Conservation (phyloP, 805 yeast species). For the Maudiozyma pseudohumilis region DNA sequence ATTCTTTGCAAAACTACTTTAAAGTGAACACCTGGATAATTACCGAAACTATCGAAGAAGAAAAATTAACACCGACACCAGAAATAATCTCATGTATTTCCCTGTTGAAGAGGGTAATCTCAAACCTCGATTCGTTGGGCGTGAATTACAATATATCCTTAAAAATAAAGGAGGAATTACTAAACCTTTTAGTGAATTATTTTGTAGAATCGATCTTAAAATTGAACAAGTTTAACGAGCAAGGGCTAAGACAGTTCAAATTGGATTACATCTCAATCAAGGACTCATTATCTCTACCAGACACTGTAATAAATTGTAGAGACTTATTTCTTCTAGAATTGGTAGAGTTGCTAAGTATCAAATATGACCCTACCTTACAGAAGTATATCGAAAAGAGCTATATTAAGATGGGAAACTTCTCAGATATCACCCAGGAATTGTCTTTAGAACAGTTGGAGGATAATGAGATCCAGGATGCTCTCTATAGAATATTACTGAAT, state of each 20-base stretch:
- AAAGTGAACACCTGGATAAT: slow-evolving; percentile 28
- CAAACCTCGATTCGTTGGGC: slow-evolving; percentile 9
- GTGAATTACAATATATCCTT: slow-evolving; percentile 11
- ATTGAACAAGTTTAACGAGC: slow-evolving; percentile 28
- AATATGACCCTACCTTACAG: slow-evolving; percentile 16
- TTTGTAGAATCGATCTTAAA: slow-evolving; percentile 31
- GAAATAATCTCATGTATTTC: slow-evolving; percentile 26
- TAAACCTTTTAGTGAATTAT: slow-evolving; percentile 24
- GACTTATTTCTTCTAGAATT: slow-evolving; percentile 19
- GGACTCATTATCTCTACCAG: slow-evolving; percentile 19
- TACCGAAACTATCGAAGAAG: slow-evolving; percentile 2
- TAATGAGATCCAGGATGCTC: slow-evolving; percentile 30
- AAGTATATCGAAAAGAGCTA: slow-evolving; percentile 16
- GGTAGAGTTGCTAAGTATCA: slow-evolving; percentile 23
- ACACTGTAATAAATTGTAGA: slow-evolving; percentile 9
- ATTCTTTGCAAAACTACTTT: slow-evolving; percentile 26
- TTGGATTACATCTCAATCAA: slow-evolving; percentile 27
- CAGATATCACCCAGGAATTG: slow-evolving; percentile 16
- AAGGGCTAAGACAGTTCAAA: slow-evolving; percentile 28
- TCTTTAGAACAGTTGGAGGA: slow-evolving; percentile 19
- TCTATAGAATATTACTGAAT: slow-evolving; percentile 27
- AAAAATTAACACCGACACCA: slow-evolving; percentile 10
- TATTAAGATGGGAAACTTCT: slow-evolving; percentile 26
- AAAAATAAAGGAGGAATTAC: slow-evolving; percentile 19
- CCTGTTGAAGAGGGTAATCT: slow-evolving; percentile 14